Percentiles rank a stretch among this genome's conserved stretches.
Conservation (phyloP, 352 stramenopile species). For the Phytophthora hybrid region DNA sequence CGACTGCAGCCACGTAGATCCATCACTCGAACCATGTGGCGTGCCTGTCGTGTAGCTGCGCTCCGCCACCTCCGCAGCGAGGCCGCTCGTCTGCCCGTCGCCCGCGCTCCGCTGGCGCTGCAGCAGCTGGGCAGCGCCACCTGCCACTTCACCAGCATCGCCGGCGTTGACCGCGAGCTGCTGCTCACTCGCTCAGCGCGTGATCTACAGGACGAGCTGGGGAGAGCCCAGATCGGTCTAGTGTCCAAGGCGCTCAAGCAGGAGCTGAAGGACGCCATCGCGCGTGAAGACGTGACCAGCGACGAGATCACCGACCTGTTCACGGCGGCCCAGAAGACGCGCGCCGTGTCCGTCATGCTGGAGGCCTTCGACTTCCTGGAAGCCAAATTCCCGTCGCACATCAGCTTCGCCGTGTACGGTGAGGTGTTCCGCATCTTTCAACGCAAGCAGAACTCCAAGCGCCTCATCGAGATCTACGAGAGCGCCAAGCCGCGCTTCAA, state of each 20-base stretch:
- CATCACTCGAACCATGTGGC: constrained; percentile 57
- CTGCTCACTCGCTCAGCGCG: constrained; percentile 50
- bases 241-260: constrained; percentile 51
- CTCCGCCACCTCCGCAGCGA: constrained; percentile 51
- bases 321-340: constrained; percentile 60
- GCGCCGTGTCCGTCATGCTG: constrained; percentile 55
- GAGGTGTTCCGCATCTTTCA: constrained; percentile 66
- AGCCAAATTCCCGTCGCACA: constrained; percentile 49
- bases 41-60: constrained; percentile 55
- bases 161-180: constrained; percentile 53
- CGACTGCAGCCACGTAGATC: constrained; percentile 4
- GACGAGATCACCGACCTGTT: constrained; percentile 68
- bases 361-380: constrained; percentile 60
- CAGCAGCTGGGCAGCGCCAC: constrained; percentile 20
- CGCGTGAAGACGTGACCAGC: constrained; percentile 49
- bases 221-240: constrained; percentile 36
- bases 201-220: constrained; percentile 51
- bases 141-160: constrained; percentile 52
- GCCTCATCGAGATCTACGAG: constrained; percentile 64
- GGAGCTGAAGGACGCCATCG: constrained; percentile 45
- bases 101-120: constrained; percentile 18
- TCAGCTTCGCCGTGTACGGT: constrained; percentile 71
- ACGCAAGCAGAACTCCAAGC: constrained; percentile 43
- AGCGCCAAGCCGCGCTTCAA: constrained; percentile 51
- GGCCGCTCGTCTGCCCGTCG: constrained; percentile 15